Evolutionary conservation across 768 basidiomycete genomes (phyloP).

Genomic region (Mycena maculata): DNA sequence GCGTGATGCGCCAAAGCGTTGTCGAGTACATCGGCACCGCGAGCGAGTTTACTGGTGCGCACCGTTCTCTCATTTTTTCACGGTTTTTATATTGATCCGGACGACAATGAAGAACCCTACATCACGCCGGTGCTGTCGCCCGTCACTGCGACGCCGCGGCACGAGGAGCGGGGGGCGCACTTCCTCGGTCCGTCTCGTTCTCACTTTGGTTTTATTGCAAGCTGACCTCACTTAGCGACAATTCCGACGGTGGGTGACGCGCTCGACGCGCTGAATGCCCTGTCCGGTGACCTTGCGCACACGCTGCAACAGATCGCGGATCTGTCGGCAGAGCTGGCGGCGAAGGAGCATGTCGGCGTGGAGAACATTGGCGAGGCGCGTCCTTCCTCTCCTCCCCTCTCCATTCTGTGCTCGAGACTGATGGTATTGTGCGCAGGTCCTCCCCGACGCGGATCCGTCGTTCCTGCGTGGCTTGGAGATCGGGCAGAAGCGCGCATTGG

Average conservation of each 20-base stretch:
- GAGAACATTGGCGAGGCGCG: constrained; percentile 81
- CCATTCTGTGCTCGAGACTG: background rate
- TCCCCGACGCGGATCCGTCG: constrained; percentile 60
- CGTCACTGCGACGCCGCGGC: constrained; percentile 64
- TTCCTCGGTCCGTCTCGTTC: constrained; percentile 62
- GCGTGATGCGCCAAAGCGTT: constrained; percentile 68
- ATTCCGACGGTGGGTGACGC: constrained; percentile 83
- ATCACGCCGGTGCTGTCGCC: constrained; percentile 80
- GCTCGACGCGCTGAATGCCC: constrained; percentile 71
- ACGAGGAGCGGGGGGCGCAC: constrained; percentile 67
- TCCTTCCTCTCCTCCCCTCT: background rate
- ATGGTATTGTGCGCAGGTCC: constrained; percentile 50
- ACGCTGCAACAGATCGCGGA: constrained; percentile 75
- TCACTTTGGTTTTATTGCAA: background rate
- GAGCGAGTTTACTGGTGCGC: constrained; percentile 76
- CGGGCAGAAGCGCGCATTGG: constrained; percentile 72
- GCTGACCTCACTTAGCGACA: constrained; percentile 59
- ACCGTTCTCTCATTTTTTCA: background rate
- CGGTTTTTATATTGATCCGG: background rate
- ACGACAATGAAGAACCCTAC: constrained; percentile 65
- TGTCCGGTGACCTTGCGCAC: constrained; percentile 70
- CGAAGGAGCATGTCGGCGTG: constrained; percentile 76
- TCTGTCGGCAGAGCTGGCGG: constrained; percentile 75
- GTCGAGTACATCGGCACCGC: constrained; percentile 76
- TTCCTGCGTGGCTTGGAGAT: constrained; percentile 77